Evolutionary conservation across 1,284 basidiomycete genomes (phyloP), one percentile per base, ranked within the genome.

Genomic region (Schizophyllum commune): DNA sequence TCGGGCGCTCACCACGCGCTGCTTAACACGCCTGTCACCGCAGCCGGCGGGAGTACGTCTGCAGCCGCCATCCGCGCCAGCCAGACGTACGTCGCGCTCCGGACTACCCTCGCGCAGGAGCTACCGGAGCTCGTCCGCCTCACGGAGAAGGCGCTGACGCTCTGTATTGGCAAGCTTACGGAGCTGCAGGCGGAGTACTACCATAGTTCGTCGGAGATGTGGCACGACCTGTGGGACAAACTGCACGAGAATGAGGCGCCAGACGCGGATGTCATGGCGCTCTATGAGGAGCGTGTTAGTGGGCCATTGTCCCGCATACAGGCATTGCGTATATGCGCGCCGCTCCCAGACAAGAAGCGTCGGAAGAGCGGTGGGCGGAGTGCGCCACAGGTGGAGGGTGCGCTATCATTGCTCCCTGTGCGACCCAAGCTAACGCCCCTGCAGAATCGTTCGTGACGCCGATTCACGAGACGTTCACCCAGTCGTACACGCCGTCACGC

Each of bases 141-240:
- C 21, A 71, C 91, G 61, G 78, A 87, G 65, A 74, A 73, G 20
- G 89, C 88, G 13, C 75, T 89, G 33, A 75, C 75, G 0, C 68
- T 76, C 2, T 77, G 78, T 59, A 75, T 88, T 0, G 67, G 75
- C 2, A 75, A 80, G 39, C 74, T 91, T 19, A 79, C 80, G 0
- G 70, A 72, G 2, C 79, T 83, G 65, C 89, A 92, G 70, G 76
- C 75, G 1, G 69, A 72, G 17, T 89, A 86, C 66, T 92, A 83
- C 75, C 64, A 69, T 21, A 80, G 81, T 52, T 78, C 86, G 5
- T 76, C 80, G 53, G 82, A 83, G 58, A 74, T 79, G 51, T 92
- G 90, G 90, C 78, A 77, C 0, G 83, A 84, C n/a, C 73, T 92
- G 19, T 92, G 90, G 90, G 86, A 91, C 61, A 87, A 88, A 66